These are phyloP conservation scores for Psidium friedrichsthalianum DNA, from an alignment of 345 rosid species.

Conservation along the genomic window DNA sequence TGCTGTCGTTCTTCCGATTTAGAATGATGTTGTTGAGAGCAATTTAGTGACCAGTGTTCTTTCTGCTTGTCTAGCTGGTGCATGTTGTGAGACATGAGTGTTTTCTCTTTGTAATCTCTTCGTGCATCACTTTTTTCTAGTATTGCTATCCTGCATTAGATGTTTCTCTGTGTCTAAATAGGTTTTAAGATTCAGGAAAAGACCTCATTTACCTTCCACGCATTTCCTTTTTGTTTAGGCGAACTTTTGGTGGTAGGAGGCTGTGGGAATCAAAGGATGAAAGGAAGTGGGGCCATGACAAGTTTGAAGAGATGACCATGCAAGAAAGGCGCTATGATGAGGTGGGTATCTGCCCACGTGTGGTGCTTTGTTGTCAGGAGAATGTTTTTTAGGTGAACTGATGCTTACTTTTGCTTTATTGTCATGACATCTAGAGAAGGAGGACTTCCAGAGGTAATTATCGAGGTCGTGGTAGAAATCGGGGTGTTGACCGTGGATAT, in stretches of 20 bases:
- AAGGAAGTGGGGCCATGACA: conserved; percentile 96
- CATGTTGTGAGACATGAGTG: neutral
- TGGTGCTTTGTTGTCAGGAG: neutral
- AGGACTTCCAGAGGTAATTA: conserved; percentile 48
- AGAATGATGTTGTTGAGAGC: neutral
- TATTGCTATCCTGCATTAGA: neutral
- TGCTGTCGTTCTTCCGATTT: neutral
- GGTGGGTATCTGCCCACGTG: conserved; percentile 11
- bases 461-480: conserved; percentile 54
- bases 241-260: conserved; percentile 62
- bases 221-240: conserved; percentile 27
- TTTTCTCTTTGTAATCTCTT: neutral
- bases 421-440: conserved; percentile 37
- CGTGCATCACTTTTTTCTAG: neutral
- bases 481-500: conserved; percentile 41
- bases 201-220: neutral
- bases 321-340: conserved; percentile 58
- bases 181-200: neutral
- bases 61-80: neutral
- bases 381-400: neutral
- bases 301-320: conserved; percentile 69
- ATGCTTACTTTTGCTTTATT: conserved; percentile 1
- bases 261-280: conserved; percentile 93
- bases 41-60: neutral
- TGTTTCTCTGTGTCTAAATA: neutral